Evolutionary conservation across 2,329 filamentous ascomycete genomes (phyloP), one percentile per base, ranked within the genome.

Genomic region (Sporothrix euskadiensis): DNA sequence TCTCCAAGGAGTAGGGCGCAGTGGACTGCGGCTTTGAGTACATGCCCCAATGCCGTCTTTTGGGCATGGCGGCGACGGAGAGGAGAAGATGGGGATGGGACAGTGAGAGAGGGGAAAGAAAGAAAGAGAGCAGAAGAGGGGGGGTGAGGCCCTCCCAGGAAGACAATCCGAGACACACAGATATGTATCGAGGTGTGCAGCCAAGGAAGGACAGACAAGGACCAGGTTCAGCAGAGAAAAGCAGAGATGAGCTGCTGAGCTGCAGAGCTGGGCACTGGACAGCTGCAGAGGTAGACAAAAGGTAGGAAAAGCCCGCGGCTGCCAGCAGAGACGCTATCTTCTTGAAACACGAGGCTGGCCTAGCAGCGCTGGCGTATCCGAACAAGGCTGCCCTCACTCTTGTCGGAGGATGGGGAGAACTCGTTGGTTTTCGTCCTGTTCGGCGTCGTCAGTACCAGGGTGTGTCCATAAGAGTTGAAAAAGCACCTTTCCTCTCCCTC

Each of bases 11-110:
- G 72, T 85, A 83, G 76, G 87, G 84, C 41, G 84, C 84, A 77
- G 87, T 86, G 75, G 85, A 86, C 77, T 82, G 85, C 76, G 88
- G 88, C 80, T 90, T 90, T 76, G 88, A 87, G 78, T 86, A 88
- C 78, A 83, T 84, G 77, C 81, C 78, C 77, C 85, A 83, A 73
- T 87, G 85, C 81, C 87, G 84, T 85, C 90, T 90, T 84, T 90
- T 90, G 81, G 89, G 87, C 89, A 91, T 91, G 78, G 78, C 79
- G 57, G 69, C 19, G 44, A n/a, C 63, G 16, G 19, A 52, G 52
- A 39, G 14, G 16, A 39, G 35, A 8, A 54, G 7, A 14, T 5
- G 41, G 8, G 57, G n/a, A 26, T 35, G 30, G 39, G 39, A 68
- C 8, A 5, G 39, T 49, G 22, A 56, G 10, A 35, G 22, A 71